Evolutionary conservation across 768 basidiomycete species (phyloP), one percentile per base, ranked within the genome.

Genomic region (Lactarius deliciosus): DNA sequence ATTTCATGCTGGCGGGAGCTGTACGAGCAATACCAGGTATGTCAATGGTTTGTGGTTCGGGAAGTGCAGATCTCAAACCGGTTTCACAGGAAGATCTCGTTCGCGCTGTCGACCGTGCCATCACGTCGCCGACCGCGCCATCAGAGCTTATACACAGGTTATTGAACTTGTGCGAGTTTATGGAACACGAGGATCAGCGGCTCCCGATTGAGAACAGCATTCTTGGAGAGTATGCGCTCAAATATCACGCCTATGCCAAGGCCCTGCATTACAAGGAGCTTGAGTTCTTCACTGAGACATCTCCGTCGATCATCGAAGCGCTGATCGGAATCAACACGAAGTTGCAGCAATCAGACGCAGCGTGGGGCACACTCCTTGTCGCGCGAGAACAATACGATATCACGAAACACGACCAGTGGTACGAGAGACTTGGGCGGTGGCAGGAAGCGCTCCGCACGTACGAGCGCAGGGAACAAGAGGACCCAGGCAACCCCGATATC

Each of bases 201-300:
- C 81, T 98, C 1, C 94, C 94, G 1, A 97, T 98, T 67, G 94
- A 97, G 72, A 89, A 95, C 71, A 86, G 92, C 60, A 93, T 92
- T 15, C 85, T 98, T 16, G 97, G 96, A 43, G 92, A 95, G 73
- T 94, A 96, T 73, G 95, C 97, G 0, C 85, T 92, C 80, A 90
- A 89, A 69, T 94, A 91, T 76, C 90, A 93, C 76, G 96, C 96
- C 0, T 98, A 94, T 71, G 97, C 97, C 3, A 98, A 98, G 75
- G 96, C 96, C 0, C 82, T 99, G 32, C 97, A 99, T 75, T 99
- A 98, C 81, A 98, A 98, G 76, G 97, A 99, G 72, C 83, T 96
- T 41, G 96, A 99, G 76, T 98, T 92, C 77, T 96, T 97, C 74
- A 86, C 89, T 6, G 96, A 96, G 73, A 90, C 93, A 0, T 93